Percentiles rank a stretch among this genome's conserved stretches.
Conservation (phyloP, 495 filamentous ascomycete genomes). For the Tuber borchii region DNA sequence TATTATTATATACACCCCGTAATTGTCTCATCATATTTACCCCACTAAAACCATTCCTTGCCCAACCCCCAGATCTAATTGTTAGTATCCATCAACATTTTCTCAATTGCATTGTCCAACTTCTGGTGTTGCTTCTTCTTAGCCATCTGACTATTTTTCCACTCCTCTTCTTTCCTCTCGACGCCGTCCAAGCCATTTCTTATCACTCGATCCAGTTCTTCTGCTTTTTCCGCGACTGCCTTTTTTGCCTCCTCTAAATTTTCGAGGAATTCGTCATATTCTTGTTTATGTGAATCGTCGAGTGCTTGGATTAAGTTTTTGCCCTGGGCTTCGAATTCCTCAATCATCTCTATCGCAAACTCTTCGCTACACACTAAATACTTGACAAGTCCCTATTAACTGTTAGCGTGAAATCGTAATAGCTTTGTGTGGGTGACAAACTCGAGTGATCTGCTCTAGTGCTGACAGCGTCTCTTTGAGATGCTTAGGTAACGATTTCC, state of each 20-base stretch:
- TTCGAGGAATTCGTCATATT: slow-evolving; percentile 26
- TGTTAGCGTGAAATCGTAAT: slow-evolving; percentile 6
- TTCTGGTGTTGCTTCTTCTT: not conserved
- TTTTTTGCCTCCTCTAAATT: slow-evolving; percentile 13
- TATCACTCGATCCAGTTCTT: slow-evolving; percentile 7
- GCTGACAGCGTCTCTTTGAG: slow-evolving; percentile 33
- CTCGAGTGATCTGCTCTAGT: slow-evolving; percentile 32
- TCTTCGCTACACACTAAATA: slow-evolving; percentile 39
- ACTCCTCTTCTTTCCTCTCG: not conserved
- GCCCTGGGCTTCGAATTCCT: slow-evolving; percentile 31
- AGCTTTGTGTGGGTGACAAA: slow-evolving; percentile 8
- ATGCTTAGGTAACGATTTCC: slow-evolving; percentile 27
- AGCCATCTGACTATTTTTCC: not conserved
- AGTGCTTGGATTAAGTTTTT: slow-evolving; percentile 18
- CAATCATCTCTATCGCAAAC: slow-evolving; percentile 21
- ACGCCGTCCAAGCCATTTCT: slow-evolving; percentile 12
- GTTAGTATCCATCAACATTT: not conserved
- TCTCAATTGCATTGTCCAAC: not conserved
- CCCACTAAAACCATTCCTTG: not conserved
- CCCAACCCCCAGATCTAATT: not conserved
- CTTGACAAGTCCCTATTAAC: slow-evolving; percentile 24
- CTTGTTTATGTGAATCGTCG: slow-evolving; percentile 20
- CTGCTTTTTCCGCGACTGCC: slow-evolving; percentile 12
- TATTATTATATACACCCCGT: not conserved
- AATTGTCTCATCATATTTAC: not conserved